Conservation (phyloP, 2,329 filamentous ascomycete genomes). For the Fusarium anthophilum region DNA sequence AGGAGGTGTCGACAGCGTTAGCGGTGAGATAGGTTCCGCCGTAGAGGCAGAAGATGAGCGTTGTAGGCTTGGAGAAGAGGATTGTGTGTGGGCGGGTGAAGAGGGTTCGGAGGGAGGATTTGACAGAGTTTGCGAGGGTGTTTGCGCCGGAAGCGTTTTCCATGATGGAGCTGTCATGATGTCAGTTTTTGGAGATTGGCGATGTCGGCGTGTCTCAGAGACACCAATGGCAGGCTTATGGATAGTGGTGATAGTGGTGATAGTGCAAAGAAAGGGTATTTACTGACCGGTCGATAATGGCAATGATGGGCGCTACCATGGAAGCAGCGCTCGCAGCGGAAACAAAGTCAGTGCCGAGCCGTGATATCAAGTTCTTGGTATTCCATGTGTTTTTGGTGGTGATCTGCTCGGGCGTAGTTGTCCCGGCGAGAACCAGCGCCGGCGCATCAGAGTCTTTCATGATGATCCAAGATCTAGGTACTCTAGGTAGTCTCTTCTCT, state of each 20-base stretch:
- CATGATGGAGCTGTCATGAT: slow-evolving; percentile 71
- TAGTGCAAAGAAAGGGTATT: neutral
- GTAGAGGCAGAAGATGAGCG: slow-evolving; percentile 79
- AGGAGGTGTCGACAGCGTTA: slow-evolving; percentile 83
- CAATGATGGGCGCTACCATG: slow-evolving; percentile 84
- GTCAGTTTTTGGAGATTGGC: slow-evolving; percentile 12
- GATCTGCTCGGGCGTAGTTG: slow-evolving; percentile 31
- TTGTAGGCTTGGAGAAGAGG: slow-evolving; percentile 72
- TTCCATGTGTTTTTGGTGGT: slow-evolving; percentile 66
- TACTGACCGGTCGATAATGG: slow-evolving; percentile 82
- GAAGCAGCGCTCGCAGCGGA: slow-evolving; percentile 77
- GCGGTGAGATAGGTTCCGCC: slow-evolving; percentile 90
- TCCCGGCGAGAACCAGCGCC: slow-evolving; percentile 33
- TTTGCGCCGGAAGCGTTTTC: slow-evolving; percentile 80
- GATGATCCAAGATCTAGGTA: neutral
- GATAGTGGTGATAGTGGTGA: neutral
- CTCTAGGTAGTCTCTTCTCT: neutral
- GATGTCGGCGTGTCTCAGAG: slow-evolving; percentile 1
- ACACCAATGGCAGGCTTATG: too few species aligned
- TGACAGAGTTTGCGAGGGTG: slow-evolving; percentile 68
- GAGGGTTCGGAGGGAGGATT: slow-evolving; percentile 65
- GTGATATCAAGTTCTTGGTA: slow-evolving; percentile 73
- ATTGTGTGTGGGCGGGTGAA: slow-evolving; percentile 68
- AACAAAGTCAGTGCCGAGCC: slow-evolving; percentile 73
- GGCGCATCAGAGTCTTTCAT: slow-evolving; percentile 29